A percentile compares a stretch with the other conserved stretches of the same genome.
Evolutionary conservation across 768 basidiomycete species (phyloP).

Genomic region (Phaeolepiota aurea): DNA sequence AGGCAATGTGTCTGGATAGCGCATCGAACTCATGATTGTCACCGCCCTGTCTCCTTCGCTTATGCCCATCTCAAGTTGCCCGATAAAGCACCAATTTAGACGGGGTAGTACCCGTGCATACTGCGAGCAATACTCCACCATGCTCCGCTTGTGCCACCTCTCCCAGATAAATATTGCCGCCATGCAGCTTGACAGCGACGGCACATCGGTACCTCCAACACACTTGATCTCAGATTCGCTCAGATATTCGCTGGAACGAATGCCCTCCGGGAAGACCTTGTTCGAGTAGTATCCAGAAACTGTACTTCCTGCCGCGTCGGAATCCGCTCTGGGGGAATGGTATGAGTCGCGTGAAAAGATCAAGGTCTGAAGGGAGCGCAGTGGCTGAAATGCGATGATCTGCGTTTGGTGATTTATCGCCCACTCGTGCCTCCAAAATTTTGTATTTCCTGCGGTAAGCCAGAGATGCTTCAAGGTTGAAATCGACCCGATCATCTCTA

Average conservation of each 20-base stretch:
- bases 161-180: slow-evolving; percentile 17
- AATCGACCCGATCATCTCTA: slow-evolving; percentile 13
- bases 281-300: slow-evolving; percentile 15
- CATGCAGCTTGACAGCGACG: slow-evolving; percentile 8
- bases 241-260: slow-evolving; percentile 7
- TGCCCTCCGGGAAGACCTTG: slow-evolving; percentile 12
- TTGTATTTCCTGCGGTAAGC: slow-evolving; percentile 18
- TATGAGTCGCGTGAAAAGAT: slow-evolving; percentile 23
- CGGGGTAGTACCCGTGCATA: slow-evolving; percentile 11
- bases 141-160: slow-evolving; percentile 17
- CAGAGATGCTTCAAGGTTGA: slow-evolving; percentile 14
- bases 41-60: neutral
- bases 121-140: slow-evolving; percentile 9
- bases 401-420: slow-evolving; percentile 14
- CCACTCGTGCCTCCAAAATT: slow-evolving; percentile 16
- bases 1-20: neutral
- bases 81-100: slow-evolving; percentile 17
- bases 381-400: slow-evolving; percentile 11
- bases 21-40: neutral
- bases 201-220: slow-evolving; percentile 5
- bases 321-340: slow-evolving; percentile 12
- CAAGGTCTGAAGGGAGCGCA: slow-evolving; percentile 14
- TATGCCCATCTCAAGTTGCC: slow-evolving; percentile 9
- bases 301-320: slow-evolving; percentile 12
- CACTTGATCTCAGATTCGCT: slow-evolving; percentile 5